phyloP scores from a whole-genome alignment of 1,139 yeast species.

The Candida buenavistaensis region DNA sequence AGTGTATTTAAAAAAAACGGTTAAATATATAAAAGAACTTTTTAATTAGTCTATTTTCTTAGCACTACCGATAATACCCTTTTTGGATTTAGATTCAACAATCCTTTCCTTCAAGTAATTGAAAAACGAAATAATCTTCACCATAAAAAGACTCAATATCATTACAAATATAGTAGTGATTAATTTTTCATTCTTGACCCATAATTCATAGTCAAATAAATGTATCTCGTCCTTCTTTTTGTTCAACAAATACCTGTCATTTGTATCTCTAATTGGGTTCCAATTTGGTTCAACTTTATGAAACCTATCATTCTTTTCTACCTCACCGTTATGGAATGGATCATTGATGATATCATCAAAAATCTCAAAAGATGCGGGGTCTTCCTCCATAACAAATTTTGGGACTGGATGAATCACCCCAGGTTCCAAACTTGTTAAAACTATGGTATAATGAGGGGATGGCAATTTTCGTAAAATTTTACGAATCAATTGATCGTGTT shows the following conservation, averaged over 20 bases:
- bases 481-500: constrained; percentile 54
- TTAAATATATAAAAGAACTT: not conserved
- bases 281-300: constrained; percentile 35
- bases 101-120: constrained; percentile 8
- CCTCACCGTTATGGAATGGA: constrained; percentile 46
- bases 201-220: constrained; percentile 37
- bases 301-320: constrained; percentile 54
- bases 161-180: constrained; percentile 36
- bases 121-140: constrained; percentile 13
- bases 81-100: constrained; percentile 4
- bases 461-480: constrained; percentile 63
- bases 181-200: constrained; percentile 42
- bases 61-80: constrained; percentile 6
- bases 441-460: constrained; percentile 58
- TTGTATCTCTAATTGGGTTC: constrained; percentile 32
- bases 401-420: constrained; percentile 36
- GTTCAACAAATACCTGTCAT: constrained; percentile 31
- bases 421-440: constrained; percentile 39
- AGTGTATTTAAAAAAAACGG: not conserved
- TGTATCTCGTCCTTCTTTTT: constrained; percentile 37
- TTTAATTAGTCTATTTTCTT: constrained; percentile 7
- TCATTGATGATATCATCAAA: constrained; percentile 50
- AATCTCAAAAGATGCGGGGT: constrained; percentile 38
- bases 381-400: constrained; percentile 21
- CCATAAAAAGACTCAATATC: constrained; percentile 18